Evolutionary conservation across 176 grass and related monocot genomes (phyloP).

Genomic region (Oryza nivara): DNA sequence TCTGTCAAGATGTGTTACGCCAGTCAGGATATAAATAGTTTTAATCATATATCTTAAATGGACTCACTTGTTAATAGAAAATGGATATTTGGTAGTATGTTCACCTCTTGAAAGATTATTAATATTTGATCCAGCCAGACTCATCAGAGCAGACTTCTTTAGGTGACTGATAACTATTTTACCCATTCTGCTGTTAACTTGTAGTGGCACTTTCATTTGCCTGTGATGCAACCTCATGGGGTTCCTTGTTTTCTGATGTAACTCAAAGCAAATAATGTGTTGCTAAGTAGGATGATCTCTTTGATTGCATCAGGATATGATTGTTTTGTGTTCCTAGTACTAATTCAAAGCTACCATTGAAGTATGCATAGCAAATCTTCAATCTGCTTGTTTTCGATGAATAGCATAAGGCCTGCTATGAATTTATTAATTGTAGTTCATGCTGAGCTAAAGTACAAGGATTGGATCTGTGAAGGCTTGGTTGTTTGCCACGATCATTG

Average conservation of each 20-base stretch:
- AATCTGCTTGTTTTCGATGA: not conserved
- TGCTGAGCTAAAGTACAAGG: no score
- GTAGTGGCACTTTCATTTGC: not conserved
- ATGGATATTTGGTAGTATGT: not conserved
- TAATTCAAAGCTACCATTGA: not conserved
- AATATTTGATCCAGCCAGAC: constrained; percentile 1
- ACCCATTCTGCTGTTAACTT: constrained; percentile 21
- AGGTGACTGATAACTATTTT: not conserved
- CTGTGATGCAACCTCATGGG: not conserved
- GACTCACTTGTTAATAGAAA: not conserved
- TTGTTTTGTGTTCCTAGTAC: not conserved
- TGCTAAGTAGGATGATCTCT: constrained; percentile 1
- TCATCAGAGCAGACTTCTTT: not conserved
- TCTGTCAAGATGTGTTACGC: not conserved
- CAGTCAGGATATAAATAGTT: not conserved
- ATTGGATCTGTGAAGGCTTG: no score
- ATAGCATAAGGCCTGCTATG: not conserved
- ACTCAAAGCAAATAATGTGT: not conserved
- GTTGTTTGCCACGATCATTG: not conserved
- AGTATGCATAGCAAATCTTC: not conserved
- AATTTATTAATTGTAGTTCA: no score
- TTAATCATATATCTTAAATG: not conserved
- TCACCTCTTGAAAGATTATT: not conserved
- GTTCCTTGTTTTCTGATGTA: constrained; percentile 25
- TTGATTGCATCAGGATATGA: not conserved